Conservation (phyloP, 176 grass and related monocot genomes). For the Alloteropsis semialata region DNA sequence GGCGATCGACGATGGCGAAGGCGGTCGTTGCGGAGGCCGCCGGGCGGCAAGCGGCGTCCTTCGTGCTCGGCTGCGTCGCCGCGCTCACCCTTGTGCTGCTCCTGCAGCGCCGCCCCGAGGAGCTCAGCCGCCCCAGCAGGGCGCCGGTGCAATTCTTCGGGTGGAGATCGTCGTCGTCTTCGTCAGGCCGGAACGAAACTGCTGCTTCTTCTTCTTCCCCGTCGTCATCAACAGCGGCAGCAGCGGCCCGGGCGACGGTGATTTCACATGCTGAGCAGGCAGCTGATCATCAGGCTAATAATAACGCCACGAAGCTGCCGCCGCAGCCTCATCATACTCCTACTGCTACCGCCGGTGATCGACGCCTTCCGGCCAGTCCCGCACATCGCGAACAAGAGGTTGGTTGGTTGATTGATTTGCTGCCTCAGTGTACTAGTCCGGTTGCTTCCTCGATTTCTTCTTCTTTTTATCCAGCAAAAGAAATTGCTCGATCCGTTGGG, state of each 20-base stretch:
- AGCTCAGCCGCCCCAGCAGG: not conserved
- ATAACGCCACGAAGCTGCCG: not conserved
- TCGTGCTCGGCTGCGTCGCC: conserved; percentile 32
- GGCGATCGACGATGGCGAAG: not conserved
- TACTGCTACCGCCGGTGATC: not conserved
- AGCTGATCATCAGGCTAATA: not conserved
- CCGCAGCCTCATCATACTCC: not conserved
- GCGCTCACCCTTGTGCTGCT: conserved; percentile 38
- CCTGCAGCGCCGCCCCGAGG: conserved; percentile 19
- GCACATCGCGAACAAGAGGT: conserved; percentile 1
- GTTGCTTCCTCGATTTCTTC: not conserved
- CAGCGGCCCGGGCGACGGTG: not conserved
- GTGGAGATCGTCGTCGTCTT: not conserved
- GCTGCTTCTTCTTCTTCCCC: not conserved
- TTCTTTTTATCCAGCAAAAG: not conserved
- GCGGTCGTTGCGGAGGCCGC: not conserved
- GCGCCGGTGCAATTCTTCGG: not conserved
- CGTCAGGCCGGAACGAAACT: not conserved
- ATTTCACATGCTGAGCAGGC: no score
- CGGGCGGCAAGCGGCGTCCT: conserved; percentile 27
- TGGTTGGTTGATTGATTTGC: not conserved
- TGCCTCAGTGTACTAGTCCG: not conserved
- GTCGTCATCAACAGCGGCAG: not conserved
- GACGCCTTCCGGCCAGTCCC: not conserved
- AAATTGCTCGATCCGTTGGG: not conserved